Evolutionary conservation across 768 basidiomycete species (phyloP).

Genomic region (Pisolithus marmoratus): DNA sequence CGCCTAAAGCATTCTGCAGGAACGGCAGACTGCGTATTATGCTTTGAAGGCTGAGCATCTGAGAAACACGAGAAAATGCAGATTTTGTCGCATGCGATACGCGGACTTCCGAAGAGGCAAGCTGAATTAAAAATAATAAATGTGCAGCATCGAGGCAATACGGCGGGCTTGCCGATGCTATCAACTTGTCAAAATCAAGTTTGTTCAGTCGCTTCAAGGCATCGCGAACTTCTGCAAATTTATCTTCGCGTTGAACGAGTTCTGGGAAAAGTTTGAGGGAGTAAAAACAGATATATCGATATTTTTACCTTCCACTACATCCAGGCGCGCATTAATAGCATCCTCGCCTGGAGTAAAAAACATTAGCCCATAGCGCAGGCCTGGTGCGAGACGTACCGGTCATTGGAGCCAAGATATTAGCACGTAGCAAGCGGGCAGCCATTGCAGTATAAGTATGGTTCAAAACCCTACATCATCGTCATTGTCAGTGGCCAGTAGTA

Average conservation of each 20-base stretch:
- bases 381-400: conserved; percentile 42
- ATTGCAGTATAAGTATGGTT: conserved; percentile 89
- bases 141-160: neutral
- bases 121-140: conserved; percentile 35
- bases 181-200: conserved; percentile 85
- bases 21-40: conserved; percentile 63
- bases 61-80: conserved; percentile 63
- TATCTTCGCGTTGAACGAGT: conserved; percentile 69
- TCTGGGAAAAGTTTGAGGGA: conserved; percentile 38
- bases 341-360: conserved; percentile 21
- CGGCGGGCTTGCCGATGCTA: conserved; percentile 47
- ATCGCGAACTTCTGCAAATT: conserved; percentile 59
- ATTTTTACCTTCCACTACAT: conserved; percentile 71
- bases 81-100: conserved; percentile 50
- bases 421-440: conserved; percentile 75
- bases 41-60: conserved; percentile 75
- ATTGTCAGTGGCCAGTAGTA: neutral
- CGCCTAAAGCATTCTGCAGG: conserved; percentile 56
- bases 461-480: conserved; percentile 41
- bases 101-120: conserved; percentile 58
- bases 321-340: conserved; percentile 75
- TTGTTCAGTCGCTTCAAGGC: conserved; percentile 69
- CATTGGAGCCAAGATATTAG: conserved; percentile 77
- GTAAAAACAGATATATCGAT: neutral
- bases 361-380: neutral